phyloP scores from a whole-genome alignment of 768 basidiomycete species.

The Kwoniella europaea region DNA sequence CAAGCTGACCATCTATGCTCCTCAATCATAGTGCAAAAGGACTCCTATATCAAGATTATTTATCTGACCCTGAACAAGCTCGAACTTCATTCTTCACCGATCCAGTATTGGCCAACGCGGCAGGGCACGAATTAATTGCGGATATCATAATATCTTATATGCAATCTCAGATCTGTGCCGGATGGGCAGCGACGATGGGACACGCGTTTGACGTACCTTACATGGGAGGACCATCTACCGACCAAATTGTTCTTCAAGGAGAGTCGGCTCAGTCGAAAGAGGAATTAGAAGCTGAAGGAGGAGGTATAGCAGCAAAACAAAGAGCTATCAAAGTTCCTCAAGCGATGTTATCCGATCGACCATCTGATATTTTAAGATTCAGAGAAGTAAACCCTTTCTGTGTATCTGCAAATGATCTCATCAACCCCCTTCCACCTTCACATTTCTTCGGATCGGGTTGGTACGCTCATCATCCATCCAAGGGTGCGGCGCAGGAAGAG shows the following conservation, averaged over 20 bases:
- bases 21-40: constrained; percentile 69
- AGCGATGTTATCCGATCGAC: constrained; percentile 69
- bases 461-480: constrained; percentile 73
- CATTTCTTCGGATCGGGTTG: constrained; percentile 94
- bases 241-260: constrained; percentile 32
- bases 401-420: constrained; percentile 91
- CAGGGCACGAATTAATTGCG: constrained; percentile 82
- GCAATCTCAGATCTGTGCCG: constrained; percentile 82
- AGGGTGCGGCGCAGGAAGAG: constrained; percentile 62
- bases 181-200: constrained; percentile 77
- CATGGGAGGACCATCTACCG: constrained; percentile 59
- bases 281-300: constrained; percentile 39
- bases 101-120: constrained; percentile 75
- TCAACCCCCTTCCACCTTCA: constrained; percentile 91
- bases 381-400: constrained; percentile 90
- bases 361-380: constrained; percentile 64
- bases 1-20: not conserved
- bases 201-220: constrained; percentile 69
- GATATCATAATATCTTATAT: constrained; percentile 88
- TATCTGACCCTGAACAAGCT: constrained; percentile 69
- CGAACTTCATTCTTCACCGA: constrained; percentile 78
- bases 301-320: constrained; percentile 58
- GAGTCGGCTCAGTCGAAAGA: constrained; percentile 30
- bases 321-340: constrained; percentile 69
- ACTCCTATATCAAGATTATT: constrained; percentile 79